Conservation (phyloP, 2,329 filamentous ascomycete species). For the Akanthomyces lecanii region DNA sequence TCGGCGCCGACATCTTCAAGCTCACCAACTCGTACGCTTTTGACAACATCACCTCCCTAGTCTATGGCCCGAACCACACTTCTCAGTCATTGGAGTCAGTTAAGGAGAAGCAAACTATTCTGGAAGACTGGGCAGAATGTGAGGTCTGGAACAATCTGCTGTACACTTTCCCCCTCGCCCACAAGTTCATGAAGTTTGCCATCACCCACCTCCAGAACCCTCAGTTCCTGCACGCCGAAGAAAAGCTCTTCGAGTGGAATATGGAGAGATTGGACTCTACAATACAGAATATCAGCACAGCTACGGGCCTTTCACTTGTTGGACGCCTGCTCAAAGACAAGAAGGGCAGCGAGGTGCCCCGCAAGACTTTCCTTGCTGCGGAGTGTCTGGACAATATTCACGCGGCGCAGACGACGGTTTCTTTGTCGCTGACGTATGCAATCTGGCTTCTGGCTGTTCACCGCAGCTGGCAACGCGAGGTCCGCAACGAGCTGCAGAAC, state of each 20-base stretch:
- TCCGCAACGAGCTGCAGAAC: background rate
- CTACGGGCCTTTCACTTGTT: background rate
- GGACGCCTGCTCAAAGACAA: constrained; percentile 4
- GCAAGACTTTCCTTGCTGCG: background rate
- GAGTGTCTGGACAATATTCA: constrained; percentile 13
- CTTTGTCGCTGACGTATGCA: background rate
- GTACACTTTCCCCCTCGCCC: background rate
- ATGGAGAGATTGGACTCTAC: constrained; percentile 5
- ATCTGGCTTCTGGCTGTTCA: constrained; percentile 6
- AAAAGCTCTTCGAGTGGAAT: background rate
- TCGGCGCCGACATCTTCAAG: constrained; percentile 6
- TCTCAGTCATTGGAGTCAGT: background rate
- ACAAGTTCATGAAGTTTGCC: constrained; percentile 3
- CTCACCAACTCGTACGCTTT: constrained; percentile 5
- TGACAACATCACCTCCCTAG: constrained; percentile 3
- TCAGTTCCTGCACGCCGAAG: background rate
- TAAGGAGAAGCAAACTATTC: background rate
- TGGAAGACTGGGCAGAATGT: constrained; percentile 7
- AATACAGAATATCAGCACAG: background rate
- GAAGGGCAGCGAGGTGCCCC: background rate
- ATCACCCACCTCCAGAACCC: background rate
- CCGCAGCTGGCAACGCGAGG: constrained; percentile 9
- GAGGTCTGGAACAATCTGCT: constrained; percentile 10
- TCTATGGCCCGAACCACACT: background rate
- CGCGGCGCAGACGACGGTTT: constrained; percentile 4